phyloP scores from a whole-genome alignment of 2,329 filamentous ascomycete genomes.

The Aotearoamyces nothofagi region DNA sequence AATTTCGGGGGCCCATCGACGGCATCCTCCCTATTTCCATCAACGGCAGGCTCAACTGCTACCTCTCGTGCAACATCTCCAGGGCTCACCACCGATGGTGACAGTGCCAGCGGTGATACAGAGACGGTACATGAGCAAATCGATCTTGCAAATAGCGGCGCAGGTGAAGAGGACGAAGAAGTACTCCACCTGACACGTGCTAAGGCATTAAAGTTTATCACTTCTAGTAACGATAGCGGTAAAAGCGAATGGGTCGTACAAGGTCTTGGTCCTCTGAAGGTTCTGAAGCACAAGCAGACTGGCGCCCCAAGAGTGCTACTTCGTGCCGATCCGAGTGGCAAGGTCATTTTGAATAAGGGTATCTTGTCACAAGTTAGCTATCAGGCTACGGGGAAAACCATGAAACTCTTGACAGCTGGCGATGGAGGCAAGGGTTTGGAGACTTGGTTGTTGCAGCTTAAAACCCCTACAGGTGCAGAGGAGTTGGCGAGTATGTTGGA shows the following conservation, averaged over 20 bases:
- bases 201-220: conserved; percentile 49
- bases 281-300: conserved; percentile 60
- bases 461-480: conserved; percentile 35
- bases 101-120: conserved; percentile 24
- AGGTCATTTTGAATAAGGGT: conserved; percentile 56
- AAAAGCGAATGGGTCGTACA: conserved; percentile 50
- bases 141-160: conserved; percentile 49
- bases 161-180: conserved; percentile 59
- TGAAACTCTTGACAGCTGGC: conserved; percentile 41
- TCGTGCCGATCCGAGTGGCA: conserved; percentile 60
- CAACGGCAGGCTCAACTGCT: conserved; percentile 12
- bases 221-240: conserved; percentile 29
- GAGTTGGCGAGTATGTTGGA: conserved; percentile 26
- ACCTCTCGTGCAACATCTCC: conserved; percentile 19
- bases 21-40: conserved; percentile 16
- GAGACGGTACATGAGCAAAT: conserved; percentile 50
- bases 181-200: conserved; percentile 55
- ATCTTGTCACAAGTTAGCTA: conserved; percentile 49
- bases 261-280: conserved; percentile 55
- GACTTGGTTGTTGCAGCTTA: conserved; percentile 59
- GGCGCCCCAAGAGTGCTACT: conserved; percentile 53
- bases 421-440: conserved; percentile 44
- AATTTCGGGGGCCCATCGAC: conserved; percentile 12
- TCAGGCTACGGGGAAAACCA: conserved; percentile 41
- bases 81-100: conserved; percentile 16